These are phyloP conservation scores for Elaeis oleifera DNA, from an alignment of 202 grass and related monocot genomes.

Conservation along the genomic window DNA sequence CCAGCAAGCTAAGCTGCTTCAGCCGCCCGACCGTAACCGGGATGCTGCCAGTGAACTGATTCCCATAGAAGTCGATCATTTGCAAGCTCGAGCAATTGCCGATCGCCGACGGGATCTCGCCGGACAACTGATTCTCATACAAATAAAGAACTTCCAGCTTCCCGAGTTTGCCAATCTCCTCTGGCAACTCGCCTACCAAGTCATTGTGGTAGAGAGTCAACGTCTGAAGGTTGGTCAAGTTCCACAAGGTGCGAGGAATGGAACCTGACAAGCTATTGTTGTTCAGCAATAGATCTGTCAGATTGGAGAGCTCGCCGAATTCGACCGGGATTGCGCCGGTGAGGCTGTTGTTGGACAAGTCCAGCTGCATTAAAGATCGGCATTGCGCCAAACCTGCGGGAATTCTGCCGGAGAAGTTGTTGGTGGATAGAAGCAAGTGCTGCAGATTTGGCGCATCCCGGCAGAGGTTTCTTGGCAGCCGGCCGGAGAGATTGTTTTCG, in stretches of 20 bases:
- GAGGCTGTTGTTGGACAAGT: slow-evolving; percentile 85
- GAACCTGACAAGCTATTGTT: slow-evolving; percentile 75
- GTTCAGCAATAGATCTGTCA: slow-evolving; percentile 72
- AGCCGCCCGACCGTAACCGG: slow-evolving; percentile 55
- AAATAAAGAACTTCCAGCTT: slow-evolving; percentile 56
- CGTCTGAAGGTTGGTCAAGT: slow-evolving; percentile 45
- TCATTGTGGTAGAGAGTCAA: slow-evolving; percentile 66
- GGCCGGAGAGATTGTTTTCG: slow-evolving; percentile 49
- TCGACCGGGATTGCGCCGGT: slow-evolving; percentile 39
- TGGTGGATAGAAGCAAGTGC: slow-evolving; percentile 68
- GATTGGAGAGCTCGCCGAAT: slow-evolving; percentile 52
- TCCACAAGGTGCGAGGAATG: slow-evolving; percentile 50
- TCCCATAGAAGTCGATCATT: slow-evolving; percentile 82
- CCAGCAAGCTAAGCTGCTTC: slow-evolving; percentile 45
- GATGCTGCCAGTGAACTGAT: slow-evolving; percentile 62
- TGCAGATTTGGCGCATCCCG: slow-evolving; percentile 32
- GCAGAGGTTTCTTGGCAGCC: slow-evolving; percentile 46
- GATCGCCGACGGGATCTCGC: slow-evolving; percentile 58
- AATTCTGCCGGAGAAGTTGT: slow-evolving; percentile 77
- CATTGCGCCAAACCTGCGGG: slow-evolving; percentile 51
- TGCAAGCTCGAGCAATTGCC: slow-evolving; percentile 59
- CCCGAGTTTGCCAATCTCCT: slow-evolving; percentile 40
- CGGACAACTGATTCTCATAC: slow-evolving; percentile 81
- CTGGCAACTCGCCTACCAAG: slow-evolving; percentile 43
- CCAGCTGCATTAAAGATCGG: slow-evolving; percentile 51